Evolutionary conservation across 805 yeast genomes (phyloP).

Genomic region (Lachancea lanzarotensis): DNA sequence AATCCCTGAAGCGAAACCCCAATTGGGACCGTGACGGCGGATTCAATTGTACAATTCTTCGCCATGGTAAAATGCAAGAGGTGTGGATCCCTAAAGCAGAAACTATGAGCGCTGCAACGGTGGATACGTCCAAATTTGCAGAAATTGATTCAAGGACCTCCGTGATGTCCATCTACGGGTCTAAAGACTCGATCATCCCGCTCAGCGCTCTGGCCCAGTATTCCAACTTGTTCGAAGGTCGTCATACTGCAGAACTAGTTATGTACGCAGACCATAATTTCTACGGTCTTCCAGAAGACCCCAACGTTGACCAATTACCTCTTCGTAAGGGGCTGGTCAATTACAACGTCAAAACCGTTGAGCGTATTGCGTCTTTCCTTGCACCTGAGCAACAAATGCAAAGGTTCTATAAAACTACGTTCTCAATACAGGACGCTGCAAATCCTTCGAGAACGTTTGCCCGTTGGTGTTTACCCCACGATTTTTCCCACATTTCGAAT

Average conservation of each 20-base stretch:
- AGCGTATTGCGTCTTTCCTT: slow-evolving; percentile 34
- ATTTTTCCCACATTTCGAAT: slow-evolving; percentile 41
- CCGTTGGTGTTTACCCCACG: slow-evolving; percentile 23
- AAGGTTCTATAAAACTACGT: slow-evolving; percentile 40
- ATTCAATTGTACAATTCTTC: slow-evolving; percentile 35
- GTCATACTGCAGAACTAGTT: slow-evolving; percentile 54
- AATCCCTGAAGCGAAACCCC: slow-evolving; percentile 33
- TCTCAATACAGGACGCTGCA: slow-evolving; percentile 9
- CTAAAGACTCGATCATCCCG: slow-evolving; percentile 61
- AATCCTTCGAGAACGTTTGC: slow-evolving; percentile 14
- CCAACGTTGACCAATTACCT: slow-evolving; percentile 38
- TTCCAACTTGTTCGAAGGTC: slow-evolving; percentile 48
- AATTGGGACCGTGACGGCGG: slow-evolving; percentile 39
- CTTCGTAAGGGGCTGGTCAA: slow-evolving; percentile 45
- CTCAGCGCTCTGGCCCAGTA: slow-evolving; percentile 51
- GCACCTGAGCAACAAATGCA: slow-evolving; percentile 37
- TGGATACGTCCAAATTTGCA: slow-evolving; percentile 40
- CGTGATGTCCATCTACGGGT: slow-evolving; percentile 66
- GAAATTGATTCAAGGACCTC: slow-evolving; percentile 41
- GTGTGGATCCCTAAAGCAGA: slow-evolving; percentile 45
- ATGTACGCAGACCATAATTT: slow-evolving; percentile 77
- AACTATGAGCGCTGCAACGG: slow-evolving; percentile 41
- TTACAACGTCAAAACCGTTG: slow-evolving; percentile 49
- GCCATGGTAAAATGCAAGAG: slow-evolving; percentile 44
- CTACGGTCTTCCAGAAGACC: slow-evolving; percentile 44